A percentile compares a stretch with the other conserved stretches of the same genome.
phyloP scores from a whole-genome alignment of 352 stramenopile species.

The Globisporangium nunn region DNA sequence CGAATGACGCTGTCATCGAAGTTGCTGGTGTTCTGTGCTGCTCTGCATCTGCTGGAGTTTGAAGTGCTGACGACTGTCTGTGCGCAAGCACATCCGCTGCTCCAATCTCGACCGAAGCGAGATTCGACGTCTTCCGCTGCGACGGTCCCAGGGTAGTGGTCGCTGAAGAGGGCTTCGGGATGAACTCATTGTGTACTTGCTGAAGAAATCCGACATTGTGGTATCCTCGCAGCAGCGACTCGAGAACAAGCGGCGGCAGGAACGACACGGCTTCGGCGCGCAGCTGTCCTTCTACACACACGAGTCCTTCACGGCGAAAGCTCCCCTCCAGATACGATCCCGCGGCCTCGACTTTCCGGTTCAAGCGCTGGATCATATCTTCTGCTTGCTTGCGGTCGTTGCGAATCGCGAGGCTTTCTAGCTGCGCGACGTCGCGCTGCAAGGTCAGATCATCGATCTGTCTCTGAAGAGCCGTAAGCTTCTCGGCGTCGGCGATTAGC shows the following conservation, averaged over 20 bases:
- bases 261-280: conserved; percentile 58
- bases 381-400: conserved; percentile 60
- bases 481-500: conserved; percentile 24
- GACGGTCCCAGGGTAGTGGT: not conserved
- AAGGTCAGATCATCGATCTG: conserved; percentile 43
- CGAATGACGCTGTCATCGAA: not conserved
- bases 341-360: conserved; percentile 52
- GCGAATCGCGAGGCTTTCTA: conserved; percentile 42
- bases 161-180: not conserved
- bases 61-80: not conserved
- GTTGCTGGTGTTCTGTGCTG: not conserved
- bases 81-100: not conserved
- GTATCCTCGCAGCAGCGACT: conserved; percentile 56
- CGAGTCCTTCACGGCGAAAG: conserved; percentile 32
- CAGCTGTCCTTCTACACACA: conserved; percentile 59
- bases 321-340: conserved; percentile 44
- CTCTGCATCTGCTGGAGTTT: not conserved
- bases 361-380: conserved; percentile 33
- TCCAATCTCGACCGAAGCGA: not conserved
- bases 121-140: not conserved
- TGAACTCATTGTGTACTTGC: conserved; percentile 23
- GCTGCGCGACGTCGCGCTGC: conserved; percentile 41
- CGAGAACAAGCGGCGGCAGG: conserved; percentile 50
- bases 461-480: conserved; percentile 30
- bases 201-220: conserved; percentile 63